phyloP scores from a whole-genome alignment of 2,329 filamentous ascomycete genomes.

The Alternaria sp. region DNA sequence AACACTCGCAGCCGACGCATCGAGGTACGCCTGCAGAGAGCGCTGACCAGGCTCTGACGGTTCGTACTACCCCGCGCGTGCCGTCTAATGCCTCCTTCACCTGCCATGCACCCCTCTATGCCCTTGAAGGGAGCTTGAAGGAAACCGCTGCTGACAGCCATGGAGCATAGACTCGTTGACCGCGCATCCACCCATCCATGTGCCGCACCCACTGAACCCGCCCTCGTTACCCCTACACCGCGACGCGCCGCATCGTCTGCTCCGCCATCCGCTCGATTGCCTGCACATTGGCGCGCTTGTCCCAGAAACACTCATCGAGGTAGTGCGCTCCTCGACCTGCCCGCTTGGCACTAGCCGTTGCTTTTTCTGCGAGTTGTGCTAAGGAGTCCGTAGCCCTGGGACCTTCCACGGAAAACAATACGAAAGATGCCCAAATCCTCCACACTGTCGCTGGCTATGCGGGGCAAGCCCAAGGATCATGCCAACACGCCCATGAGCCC shows the following conservation, averaged over 20 bases:
- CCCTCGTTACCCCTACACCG: slow-evolving; percentile 19
- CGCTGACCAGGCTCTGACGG: slow-evolving; percentile 40
- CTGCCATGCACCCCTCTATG: slow-evolving; percentile 19
- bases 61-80: slow-evolving; percentile 46
- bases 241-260: slow-evolving; percentile 30
- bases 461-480: slow-evolving; percentile 42
- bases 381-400: slow-evolving; percentile 37
- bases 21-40: slow-evolving; percentile 44
- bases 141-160: slow-evolving; percentile 44
- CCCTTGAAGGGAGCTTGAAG: slow-evolving; percentile 5
- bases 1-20: slow-evolving; percentile 41
- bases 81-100: slow-evolving; percentile 32
- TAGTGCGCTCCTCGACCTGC: slow-evolving; percentile 31
- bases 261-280: slow-evolving; percentile 25
- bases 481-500: slow-evolving; percentile 44
- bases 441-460: slow-evolving; percentile 50
- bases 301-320: slow-evolving; percentile 33
- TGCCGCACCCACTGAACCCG: slow-evolving; percentile 32
- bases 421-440: slow-evolving; percentile 53
- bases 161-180: slow-evolving; percentile 40
- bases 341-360: slow-evolving; percentile 8
- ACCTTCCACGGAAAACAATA: slow-evolving; percentile 39
- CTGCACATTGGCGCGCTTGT: slow-evolving; percentile 29
- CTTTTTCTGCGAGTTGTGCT: slow-evolving; percentile 26
- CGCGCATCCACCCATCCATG: slow-evolving; percentile 44